A percentile compares a stretch with the other conserved stretches of the same genome.
Conservation (phyloP, 2,329 filamentous ascomycete species). For the Aspergillus pseudoglaucus region DNA sequence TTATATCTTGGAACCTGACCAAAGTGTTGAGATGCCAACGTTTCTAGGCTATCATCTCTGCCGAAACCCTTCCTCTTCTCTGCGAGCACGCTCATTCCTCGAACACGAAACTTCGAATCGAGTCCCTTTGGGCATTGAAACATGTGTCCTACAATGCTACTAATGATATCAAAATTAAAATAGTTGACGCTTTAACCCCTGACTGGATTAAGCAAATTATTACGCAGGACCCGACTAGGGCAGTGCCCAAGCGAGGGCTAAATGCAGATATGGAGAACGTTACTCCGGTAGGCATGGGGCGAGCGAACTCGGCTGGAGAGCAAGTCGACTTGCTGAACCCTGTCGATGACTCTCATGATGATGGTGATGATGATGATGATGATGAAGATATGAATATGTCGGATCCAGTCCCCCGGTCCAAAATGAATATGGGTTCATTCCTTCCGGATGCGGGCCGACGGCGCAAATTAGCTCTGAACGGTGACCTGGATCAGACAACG, state of each 20-base stretch:
- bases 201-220: constrained; percentile 78
- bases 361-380: constrained; percentile 22
- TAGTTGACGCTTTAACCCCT: constrained; percentile 68
- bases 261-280: constrained; percentile 27
- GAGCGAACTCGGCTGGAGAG: constrained; percentile 54
- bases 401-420: constrained; percentile 36
- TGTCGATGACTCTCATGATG: constrained; percentile 26
- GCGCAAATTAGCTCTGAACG: constrained; percentile 46
- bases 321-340: constrained; percentile 56
- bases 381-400: constrained; percentile 30
- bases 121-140: constrained; percentile 90
- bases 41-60: constrained; percentile 61
- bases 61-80: constrained; percentile 67
- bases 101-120: constrained; percentile 71
- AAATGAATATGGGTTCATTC: constrained; percentile 32
- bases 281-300: constrained; percentile 45
- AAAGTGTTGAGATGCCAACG: neutral
- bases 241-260: constrained; percentile 20
- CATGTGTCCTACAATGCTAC: constrained; percentile 71
- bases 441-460: constrained; percentile 34
- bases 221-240: constrained; percentile 46
- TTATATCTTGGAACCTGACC: neutral
- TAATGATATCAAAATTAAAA: constrained; percentile 66
- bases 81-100: constrained; percentile 78
- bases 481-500: constrained; percentile 61